A percentile compares a stretch with the other conserved stretches of the same genome.
phyloP scores from a whole-genome alignment of 1,284 basidiomycete genomes.

The Sporisorium sorghi region DNA sequence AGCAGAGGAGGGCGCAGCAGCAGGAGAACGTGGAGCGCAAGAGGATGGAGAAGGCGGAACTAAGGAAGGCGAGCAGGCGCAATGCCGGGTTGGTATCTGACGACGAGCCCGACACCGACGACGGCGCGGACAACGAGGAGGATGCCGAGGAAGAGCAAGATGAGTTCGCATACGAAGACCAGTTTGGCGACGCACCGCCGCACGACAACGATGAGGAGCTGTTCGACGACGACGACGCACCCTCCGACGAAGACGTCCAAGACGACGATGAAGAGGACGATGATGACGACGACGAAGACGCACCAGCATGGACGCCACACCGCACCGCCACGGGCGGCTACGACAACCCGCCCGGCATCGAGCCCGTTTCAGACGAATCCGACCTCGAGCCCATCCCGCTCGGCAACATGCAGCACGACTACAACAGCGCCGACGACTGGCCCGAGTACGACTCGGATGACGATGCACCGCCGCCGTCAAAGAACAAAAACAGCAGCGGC shows the following conservation, averaged over 20 bases:
- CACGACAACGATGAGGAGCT: slow-evolving; percentile 50
- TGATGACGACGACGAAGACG: slow-evolving; percentile 7
- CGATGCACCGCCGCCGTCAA: slow-evolving; percentile 12
- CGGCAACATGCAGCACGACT: slow-evolving; percentile 51
- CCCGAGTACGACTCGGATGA: slow-evolving; percentile 35
- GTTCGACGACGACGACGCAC: slow-evolving; percentile 26
- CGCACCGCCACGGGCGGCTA: slow-evolving; percentile 24
- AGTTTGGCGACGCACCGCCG: slow-evolving; percentile 21
- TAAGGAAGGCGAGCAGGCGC: slow-evolving; percentile 17
- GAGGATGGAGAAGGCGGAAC: slow-evolving; percentile 50
- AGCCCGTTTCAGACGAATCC: slow-evolving; percentile 46
- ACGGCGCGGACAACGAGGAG: slow-evolving; percentile 14
- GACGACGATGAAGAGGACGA: slow-evolving; percentile 27
- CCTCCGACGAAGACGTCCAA: slow-evolving; percentile 27
- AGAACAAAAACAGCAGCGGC: neutral
- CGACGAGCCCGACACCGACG: slow-evolving; percentile 26
- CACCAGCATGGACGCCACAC: slow-evolving; percentile 24
- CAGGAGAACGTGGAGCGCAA: slow-evolving; percentile 62
- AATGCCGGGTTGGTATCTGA: slow-evolving; percentile 34
- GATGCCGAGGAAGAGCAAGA: slow-evolving; percentile 56
- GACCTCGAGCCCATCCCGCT: slow-evolving; percentile 61
- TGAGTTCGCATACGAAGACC: slow-evolving; percentile 65
- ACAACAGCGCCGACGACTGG: slow-evolving; percentile 40
- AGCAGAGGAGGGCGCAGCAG: slow-evolving; percentile 54
- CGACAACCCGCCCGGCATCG: slow-evolving; percentile 37